Evolutionary conservation across 371 early-diverging fungal species (phyloP), one percentile per base, ranked within the genome.

Genomic region (Apophysomyces elegans): DNA sequence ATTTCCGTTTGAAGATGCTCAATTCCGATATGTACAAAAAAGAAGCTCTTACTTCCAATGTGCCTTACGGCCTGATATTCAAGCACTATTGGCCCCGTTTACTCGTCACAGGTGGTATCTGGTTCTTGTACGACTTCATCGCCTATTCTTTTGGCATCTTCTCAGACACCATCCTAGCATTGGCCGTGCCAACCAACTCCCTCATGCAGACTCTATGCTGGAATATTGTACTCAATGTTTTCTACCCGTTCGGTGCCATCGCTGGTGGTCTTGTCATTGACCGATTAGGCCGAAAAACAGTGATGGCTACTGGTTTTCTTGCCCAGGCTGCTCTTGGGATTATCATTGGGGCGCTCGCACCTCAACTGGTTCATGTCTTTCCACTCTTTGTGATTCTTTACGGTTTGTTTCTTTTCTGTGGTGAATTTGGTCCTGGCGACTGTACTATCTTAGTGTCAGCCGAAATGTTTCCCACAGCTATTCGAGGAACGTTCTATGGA

Each of bases 61-160:
- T 84, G 0, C 87, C 86, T 7, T 87, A 86, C 41, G 11, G 66
- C n/a, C 68, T 87, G 36, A 83, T 83, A 69, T 61, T 86, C 69
- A 77, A 77, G 57, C 75, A 79, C 35, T 84, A 85, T 66, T 86
- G 87, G 88, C 76, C 76, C 32, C 72, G 77, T 35, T 78, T 87
- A 8, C 63, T 85, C 18, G 74, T 81, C 41, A 83, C 85, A 9
- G 81, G 81, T 37, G 86, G 84, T 32, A 77, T 79, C 62, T 87
- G 87, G 87, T 87, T 87, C 76, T 72, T 87, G 62, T 87, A 87
- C 69, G 86, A 87, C 69, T 84, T 84, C 38, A 76, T 85, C 59
- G 72, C 80, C 0, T 85, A 84, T 57, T 78, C 84, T 4, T 78
- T 80, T 47, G 86, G 87, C 32, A 84, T 85, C 69, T 86, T 86